A percentile compares a stretch with the other conserved stretches of the same genome.
phyloP scores from a whole-genome alignment of 768 basidiomycete genomes.

The Mycena pura region DNA sequence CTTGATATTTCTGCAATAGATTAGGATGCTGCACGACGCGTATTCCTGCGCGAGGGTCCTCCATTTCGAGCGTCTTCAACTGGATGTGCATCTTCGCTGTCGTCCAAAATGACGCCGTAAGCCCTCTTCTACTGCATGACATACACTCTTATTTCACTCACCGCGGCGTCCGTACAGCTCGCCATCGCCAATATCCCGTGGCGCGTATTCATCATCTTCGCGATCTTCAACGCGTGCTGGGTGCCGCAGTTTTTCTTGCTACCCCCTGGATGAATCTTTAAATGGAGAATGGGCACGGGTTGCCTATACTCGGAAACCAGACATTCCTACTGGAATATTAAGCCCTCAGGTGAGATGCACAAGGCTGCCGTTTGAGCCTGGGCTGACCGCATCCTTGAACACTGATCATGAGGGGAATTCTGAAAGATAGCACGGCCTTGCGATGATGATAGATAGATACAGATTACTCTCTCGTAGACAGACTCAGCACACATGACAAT shows the following conservation, averaged over 20 bases:
- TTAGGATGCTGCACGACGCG: slow-evolving; percentile 48
- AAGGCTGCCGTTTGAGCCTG: no score
- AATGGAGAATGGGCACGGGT: slow-evolving; percentile 49
- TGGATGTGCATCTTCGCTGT: slow-evolving; percentile 47
- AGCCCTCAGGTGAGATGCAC: slow-evolving; percentile 7
- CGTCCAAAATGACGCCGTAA: slow-evolving; percentile 49
- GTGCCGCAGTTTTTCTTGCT: no score
- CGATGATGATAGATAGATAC: no score
- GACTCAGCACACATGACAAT: no score
- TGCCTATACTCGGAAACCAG: slow-evolving; percentile 43
- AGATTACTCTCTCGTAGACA: no score
- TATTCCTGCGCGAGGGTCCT: slow-evolving; percentile 42
- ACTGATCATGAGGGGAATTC: no score
- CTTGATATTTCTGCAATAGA: slow-evolving; percentile 23
- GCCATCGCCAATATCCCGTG: slow-evolving; percentile 50
- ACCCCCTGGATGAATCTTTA: slow-evolving; percentile 46
- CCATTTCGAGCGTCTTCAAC: slow-evolving; percentile 42
- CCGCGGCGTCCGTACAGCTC: neutral
- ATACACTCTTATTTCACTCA: neutral
- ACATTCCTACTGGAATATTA: slow-evolving; percentile 38
- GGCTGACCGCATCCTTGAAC: no score
- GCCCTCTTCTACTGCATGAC: slow-evolving; percentile 8
- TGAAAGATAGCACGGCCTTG: no score
- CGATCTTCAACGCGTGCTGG: slow-evolving; percentile 51
- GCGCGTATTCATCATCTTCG: slow-evolving; percentile 54